Percentiles rank a stretch among this genome's conserved stretches.
Evolutionary conservation across 768 basidiomycete species (phyloP).

Genomic region (Sporobolomyces phaffii): DNA sequence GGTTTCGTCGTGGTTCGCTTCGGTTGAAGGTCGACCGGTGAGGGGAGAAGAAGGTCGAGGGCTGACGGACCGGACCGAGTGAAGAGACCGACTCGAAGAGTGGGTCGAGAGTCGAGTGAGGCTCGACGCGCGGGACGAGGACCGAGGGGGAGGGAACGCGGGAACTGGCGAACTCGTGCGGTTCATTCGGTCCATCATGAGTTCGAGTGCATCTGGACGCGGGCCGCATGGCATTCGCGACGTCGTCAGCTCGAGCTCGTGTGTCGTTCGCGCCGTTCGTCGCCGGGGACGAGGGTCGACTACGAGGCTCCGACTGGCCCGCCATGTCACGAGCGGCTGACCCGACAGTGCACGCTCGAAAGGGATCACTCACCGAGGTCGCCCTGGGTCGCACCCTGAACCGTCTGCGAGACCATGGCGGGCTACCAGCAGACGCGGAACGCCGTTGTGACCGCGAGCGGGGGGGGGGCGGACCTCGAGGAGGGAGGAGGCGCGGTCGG

Average conservation of each 20-base stretch:
- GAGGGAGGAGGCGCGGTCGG: not conserved
- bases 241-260: too few relatives aligned
- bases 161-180: not conserved
- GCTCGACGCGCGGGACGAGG: slow-evolving; percentile 19
- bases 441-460: too few relatives aligned
- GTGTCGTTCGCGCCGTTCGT: too few relatives aligned
- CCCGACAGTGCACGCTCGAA: too few relatives aligned
- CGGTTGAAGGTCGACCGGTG: not conserved
- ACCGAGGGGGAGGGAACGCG: slow-evolving; percentile 5
- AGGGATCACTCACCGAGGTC: not conserved
- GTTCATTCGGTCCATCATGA: slow-evolving; percentile 22
- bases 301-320: not conserved
- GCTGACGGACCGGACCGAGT: not conserved
- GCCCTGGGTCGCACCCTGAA: not conserved
- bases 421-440: too few relatives aligned
- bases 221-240: too few relatives aligned
- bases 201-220: slow-evolving; percentile 27
- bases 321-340: too few relatives aligned
- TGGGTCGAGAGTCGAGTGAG: slow-evolving; percentile 17
- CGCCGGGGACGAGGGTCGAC: too few relatives aligned
- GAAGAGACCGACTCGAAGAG: slow-evolving; percentile 21
- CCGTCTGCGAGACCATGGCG: not conserved
- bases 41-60: not conserved
- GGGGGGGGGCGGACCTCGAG: too few relatives aligned
- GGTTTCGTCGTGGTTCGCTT: not conserved